Conservation (phyloP, 208 protist species). For the Pavlovales sp. region DNA sequence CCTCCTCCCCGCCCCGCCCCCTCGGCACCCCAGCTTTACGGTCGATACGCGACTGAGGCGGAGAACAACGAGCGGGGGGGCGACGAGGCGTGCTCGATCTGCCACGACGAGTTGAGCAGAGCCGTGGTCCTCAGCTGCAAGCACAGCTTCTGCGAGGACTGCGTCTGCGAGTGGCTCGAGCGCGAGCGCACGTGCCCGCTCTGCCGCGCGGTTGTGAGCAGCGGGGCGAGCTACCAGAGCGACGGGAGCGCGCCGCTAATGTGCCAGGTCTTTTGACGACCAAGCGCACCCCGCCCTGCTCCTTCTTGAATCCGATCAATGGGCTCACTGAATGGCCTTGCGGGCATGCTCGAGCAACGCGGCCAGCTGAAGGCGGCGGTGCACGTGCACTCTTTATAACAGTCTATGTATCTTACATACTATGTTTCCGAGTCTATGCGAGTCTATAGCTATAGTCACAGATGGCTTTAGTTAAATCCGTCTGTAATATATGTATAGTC, state of each 20-base stretch:
- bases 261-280: background rate
- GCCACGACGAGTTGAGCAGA: background rate
- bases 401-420: too few species aligned
- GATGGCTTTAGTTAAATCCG: too few species aligned
- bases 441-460: too few species aligned
- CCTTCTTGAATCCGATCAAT: too few species aligned
- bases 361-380: too few species aligned
- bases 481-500: too few species aligned
- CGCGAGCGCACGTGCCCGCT: background rate
- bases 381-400: too few species aligned
- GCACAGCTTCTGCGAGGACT: background rate
- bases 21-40: background rate
- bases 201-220: background rate
- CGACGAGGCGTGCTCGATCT: background rate
- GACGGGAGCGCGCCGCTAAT: background rate
- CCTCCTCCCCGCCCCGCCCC: too few species aligned
- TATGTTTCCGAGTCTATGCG: too few species aligned
- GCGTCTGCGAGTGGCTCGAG: background rate
- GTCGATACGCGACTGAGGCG: background rate
- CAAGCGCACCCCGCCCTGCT: too few species aligned
- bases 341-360: too few species aligned
- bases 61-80: background rate
- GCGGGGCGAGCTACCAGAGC: background rate
- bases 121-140: background rate
- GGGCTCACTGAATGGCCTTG: too few species aligned